Conservation (phyloP, 495 filamentous ascomycete species). For the Lophiostoma macrostomum region DNA sequence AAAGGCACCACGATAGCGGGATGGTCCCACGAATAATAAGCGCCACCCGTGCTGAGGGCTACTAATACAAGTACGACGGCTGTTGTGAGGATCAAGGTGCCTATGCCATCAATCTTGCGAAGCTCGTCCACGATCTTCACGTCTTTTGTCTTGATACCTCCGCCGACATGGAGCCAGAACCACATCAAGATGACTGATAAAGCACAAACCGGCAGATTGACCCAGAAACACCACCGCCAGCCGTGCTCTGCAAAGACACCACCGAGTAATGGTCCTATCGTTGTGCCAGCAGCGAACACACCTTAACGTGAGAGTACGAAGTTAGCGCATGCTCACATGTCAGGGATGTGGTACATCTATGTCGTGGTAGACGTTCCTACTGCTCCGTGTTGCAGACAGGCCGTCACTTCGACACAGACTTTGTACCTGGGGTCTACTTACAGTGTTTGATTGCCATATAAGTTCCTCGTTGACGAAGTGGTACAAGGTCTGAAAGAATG, state of each 20-base stretch:
- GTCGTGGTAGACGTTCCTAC: too few species aligned
- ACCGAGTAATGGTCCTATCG: conserved; percentile 20
- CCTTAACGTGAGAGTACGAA: too few species aligned
- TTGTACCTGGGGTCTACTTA: too few species aligned
- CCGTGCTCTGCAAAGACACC: conserved; percentile 25
- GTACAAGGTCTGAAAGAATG: conserved; percentile 23
- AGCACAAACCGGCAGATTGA: conserved; percentile 26
- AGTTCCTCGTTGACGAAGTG: conserved; percentile 15
- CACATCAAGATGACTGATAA: conserved; percentile 11
- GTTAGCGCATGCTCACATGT: too few species aligned
- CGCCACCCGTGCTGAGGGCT: conserved; percentile 14
- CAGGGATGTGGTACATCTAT: too few species aligned
- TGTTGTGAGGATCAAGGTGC: conserved; percentile 7
- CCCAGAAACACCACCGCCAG: conserved; percentile 30
- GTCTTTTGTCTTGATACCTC: conserved; percentile 9
- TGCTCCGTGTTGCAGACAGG: too few species aligned
- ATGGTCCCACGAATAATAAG: conserved; percentile 3
- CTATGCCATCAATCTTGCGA: conserved; percentile 1
- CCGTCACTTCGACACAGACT: too few species aligned
- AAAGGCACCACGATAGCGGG: conserved; percentile 5
- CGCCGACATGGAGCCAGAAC: conserved; percentile 12
- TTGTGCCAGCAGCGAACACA: conserved; percentile 17
- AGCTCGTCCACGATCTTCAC: background rate
- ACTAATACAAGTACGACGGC: conserved; percentile 15
- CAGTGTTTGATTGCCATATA: conserved; percentile 23